A percentile compares a stretch with the other conserved stretches of the same genome.
Evolutionary conservation across 2,329 filamentous ascomycete genomes (phyloP).

Genomic region (Claviceps spartinae): DNA sequence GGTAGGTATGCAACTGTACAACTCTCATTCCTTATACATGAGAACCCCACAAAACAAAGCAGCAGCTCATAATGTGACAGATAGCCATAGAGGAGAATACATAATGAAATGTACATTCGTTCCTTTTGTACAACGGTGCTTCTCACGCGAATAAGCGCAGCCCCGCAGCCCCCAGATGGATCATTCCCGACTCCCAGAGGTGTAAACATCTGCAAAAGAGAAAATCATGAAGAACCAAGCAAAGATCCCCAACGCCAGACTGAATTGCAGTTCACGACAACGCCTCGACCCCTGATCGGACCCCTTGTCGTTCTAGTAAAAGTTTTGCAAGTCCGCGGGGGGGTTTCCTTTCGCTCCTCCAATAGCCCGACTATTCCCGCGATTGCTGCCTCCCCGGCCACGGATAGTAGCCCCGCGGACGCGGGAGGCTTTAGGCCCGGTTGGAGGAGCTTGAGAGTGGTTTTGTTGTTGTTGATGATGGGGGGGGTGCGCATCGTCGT

Average conservation of each 20-base stretch:
- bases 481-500: conserved; percentile 26
- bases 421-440: conserved; percentile 6
- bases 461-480: conserved; percentile 11
- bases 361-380: conserved; percentile 11
- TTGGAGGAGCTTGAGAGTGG: conserved; percentile 8
- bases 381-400: conserved; percentile 5
- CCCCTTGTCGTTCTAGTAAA: conserved; percentile 19
- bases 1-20: too few relatives aligned
- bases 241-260: not conserved
- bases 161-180: not conserved
- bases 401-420: not conserved
- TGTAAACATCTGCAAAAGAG: not conserved
- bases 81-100: too few relatives aligned
- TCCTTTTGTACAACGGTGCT: too few relatives aligned
- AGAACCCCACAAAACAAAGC: too few relatives aligned
- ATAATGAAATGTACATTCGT: too few relatives aligned
- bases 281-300: not conserved
- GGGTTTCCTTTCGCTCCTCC: conserved; percentile 13
- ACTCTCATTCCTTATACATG: too few relatives aligned
- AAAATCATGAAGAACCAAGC: not conserved
- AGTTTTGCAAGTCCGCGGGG: conserved; percentile 25
- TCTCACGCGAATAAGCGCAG: too few relatives aligned
- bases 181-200: too few relatives aligned
- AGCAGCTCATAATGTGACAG: too few relatives aligned
- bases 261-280: too few relatives aligned